phyloP scores from a whole-genome alignment of 1,139 yeast species.

The Lizanozyma gosingica region DNA sequence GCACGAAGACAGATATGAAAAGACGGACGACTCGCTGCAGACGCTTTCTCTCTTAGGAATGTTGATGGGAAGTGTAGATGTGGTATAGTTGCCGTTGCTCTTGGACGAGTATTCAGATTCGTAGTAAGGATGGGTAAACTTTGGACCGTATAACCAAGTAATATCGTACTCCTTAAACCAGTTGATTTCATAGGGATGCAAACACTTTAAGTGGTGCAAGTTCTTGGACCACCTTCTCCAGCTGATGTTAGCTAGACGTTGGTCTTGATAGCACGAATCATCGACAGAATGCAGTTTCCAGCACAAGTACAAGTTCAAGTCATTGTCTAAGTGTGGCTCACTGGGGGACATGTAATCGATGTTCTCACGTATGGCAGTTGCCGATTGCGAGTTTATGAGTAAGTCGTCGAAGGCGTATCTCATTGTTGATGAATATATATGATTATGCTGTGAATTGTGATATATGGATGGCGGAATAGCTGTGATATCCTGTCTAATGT shows the following conservation, averaged over 20 bases:
- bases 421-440: conserved; percentile 2
- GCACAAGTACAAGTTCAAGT: conserved; percentile 16
- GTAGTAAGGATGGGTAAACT: conserved; percentile 9
- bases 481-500: too few species aligned
- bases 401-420: conserved; percentile 1
- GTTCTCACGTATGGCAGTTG: conserved; percentile 17
- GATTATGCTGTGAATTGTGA: conserved; percentile 1
- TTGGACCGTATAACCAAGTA: conserved; percentile 41
- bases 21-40: background rate
- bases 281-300: conserved; percentile 16
- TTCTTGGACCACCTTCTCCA: conserved; percentile 37
- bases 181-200: conserved; percentile 28
- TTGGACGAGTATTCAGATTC: conserved; percentile 5
- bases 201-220: conserved; percentile 18
- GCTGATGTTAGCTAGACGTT: conserved; percentile 26
- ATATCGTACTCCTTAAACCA: conserved; percentile 38
- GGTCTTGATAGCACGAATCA: conserved; percentile 5
- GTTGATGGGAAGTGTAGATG: background rate
- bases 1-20: background rate
- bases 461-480: background rate
- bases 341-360: conserved; percentile 23
- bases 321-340: conserved; percentile 8
- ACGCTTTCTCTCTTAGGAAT: background rate
- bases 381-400: conserved; percentile 1
- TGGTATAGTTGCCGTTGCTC: background rate